Conservation (phyloP, 2,329 filamentous ascomycete genomes). For the Pseudogymnoascus sp. region DNA sequence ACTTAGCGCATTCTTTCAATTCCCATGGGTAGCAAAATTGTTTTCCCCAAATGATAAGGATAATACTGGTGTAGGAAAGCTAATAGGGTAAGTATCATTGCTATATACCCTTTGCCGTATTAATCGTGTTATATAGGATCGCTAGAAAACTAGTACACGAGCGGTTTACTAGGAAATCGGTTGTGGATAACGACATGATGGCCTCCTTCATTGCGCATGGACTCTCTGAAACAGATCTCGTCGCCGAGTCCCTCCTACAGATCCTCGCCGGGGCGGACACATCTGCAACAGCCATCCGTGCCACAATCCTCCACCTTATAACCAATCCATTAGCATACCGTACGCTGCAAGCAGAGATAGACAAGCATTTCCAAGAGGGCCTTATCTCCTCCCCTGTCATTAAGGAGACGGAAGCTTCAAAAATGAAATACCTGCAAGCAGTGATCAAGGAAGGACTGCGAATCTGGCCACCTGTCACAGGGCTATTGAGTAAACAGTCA, state of each 20-base stretch:
- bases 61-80: constrained; percentile 32
- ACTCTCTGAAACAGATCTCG: constrained; percentile 15
- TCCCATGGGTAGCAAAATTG: constrained; percentile 29
- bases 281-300: constrained; percentile 47
- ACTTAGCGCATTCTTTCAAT: constrained; percentile 35
- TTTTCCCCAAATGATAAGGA: constrained; percentile 36
- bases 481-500: constrained; percentile 18
- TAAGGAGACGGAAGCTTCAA: constrained; percentile 9
- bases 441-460: constrained; percentile 43
- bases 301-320: constrained; percentile 45
- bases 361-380: constrained; percentile 32
- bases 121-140: constrained; percentile 31
- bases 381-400: constrained; percentile 25
- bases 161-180: constrained; percentile 36
- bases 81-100: constrained; percentile 38
- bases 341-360: constrained; percentile 41
- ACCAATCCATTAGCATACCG: constrained; percentile 40
- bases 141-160: constrained; percentile 40
- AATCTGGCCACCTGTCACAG: constrained; percentile 28
- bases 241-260: constrained; percentile 16
- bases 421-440: constrained; percentile 24
- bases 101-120: constrained; percentile 18
- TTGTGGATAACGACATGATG: constrained; percentile 45
- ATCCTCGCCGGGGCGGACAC: constrained; percentile 51
- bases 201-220: constrained; percentile 42